Evolutionary conservation across 768 basidiomycete species (phyloP).

Genomic region (Lyophyllum decastes): DNA sequence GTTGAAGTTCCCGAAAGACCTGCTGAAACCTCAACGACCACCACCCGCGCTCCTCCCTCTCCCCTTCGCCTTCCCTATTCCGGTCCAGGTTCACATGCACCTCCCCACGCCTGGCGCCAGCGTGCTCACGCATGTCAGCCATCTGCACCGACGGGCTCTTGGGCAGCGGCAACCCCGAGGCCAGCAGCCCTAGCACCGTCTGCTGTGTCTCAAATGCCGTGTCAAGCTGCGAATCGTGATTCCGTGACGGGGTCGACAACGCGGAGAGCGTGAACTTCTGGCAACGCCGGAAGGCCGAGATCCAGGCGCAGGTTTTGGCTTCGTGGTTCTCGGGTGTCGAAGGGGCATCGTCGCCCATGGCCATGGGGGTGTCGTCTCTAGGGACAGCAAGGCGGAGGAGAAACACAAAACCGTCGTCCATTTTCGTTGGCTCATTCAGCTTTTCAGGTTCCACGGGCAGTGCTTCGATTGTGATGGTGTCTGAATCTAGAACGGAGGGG

Average conservation of each 20-base stretch:
- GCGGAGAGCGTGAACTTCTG: conserved; percentile 46
- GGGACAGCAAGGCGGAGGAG: conserved; percentile 35
- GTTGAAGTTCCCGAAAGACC: conserved; percentile 48
- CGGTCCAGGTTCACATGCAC: no score
- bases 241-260: conserved; percentile 30
- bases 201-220: conserved; percentile 30
- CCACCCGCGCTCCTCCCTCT: conserved; percentile 73
- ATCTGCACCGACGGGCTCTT: conserved; percentile 74
- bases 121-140: conserved; percentile 18
- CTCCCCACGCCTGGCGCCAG: neutral
- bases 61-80: conserved; percentile 27
- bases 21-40: conserved; percentile 68
- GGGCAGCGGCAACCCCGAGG: conserved; percentile 57
- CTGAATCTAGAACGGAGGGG: conserved; percentile 21
- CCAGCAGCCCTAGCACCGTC: conserved; percentile 37
- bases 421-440: conserved; percentile 36
- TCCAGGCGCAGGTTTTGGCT: conserved; percentile 34
- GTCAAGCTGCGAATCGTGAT: conserved; percentile 22
- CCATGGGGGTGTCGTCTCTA: conserved; percentile 9
- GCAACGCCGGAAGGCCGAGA: conserved; percentile 54
- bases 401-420: conserved; percentile 29
- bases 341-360: neutral
- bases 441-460: conserved; percentile 45
- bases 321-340: neutral
- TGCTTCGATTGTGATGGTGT: conserved; percentile 48